Evolutionary conservation across 2,329 filamentous ascomycete species (phyloP).

Genomic region (Lithohypha guttulata): DNA sequence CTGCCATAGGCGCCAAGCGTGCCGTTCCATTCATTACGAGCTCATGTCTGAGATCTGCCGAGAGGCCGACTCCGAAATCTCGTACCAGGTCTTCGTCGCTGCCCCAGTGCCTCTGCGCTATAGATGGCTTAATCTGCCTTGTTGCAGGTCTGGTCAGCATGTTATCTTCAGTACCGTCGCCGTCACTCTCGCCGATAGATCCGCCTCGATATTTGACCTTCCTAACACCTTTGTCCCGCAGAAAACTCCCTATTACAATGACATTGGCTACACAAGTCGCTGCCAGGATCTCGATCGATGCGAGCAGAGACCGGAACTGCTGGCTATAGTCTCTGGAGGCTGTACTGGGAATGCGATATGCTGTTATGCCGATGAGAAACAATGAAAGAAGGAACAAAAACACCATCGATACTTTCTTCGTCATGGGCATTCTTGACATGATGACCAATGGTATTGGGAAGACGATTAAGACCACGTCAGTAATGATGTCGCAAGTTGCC

Average conservation of each 20-base stretch:
- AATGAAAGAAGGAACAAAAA: conserved; percentile 77
- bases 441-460: conserved; percentile 87
- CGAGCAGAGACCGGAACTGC: conserved; percentile 77
- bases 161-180: conserved; percentile 29
- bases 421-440: conserved; percentile 61
- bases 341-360: conserved; percentile 70
- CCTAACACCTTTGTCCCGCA: conserved; percentile 81
- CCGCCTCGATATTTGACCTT: conserved; percentile 65
- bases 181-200: conserved; percentile 39
- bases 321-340: conserved; percentile 62
- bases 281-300: conserved; percentile 81
- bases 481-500: conserved; percentile 78
- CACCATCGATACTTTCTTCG: conserved; percentile 68
- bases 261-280: conserved; percentile 80
- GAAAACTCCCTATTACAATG: conserved; percentile 82
- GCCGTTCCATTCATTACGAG: conserved; percentile 17
- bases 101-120: conserved; percentile 63
- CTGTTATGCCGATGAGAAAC: conserved; percentile 65
- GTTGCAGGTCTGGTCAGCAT: conserved; percentile 24
- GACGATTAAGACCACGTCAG: conserved; percentile 73
- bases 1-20: conserved; percentile 30
- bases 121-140: conserved; percentile 44
- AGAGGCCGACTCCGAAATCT: conserved; percentile 61
- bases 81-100: conserved; percentile 86
- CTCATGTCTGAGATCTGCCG: conserved; percentile 37